Conservation (phyloP, 139 green algal species). For the Desmodesmus armatus region DNA sequence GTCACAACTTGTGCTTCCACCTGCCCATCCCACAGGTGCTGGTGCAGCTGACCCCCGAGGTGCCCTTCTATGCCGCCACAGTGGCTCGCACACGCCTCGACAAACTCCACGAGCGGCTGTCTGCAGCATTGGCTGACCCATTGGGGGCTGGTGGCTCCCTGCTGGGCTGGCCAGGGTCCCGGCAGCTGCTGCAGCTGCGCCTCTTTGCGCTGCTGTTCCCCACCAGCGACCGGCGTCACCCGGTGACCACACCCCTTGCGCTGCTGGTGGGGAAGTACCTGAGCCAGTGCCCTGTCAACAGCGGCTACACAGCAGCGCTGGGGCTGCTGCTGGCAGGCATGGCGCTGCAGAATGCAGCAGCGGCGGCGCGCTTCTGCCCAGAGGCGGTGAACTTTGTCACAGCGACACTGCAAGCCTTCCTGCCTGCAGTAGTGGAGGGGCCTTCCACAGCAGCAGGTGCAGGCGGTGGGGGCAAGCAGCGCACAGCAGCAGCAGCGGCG, state of each 20-base stretch:
- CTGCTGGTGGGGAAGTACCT: conserved; percentile 69
- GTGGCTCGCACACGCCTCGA: conserved; percentile 83
- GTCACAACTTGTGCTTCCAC: too few relatives aligned
- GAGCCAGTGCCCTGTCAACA: conserved; percentile 48
- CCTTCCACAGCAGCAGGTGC: neutral
- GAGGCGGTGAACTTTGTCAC: conserved; percentile 75
- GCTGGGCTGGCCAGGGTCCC: conserved; percentile 55
- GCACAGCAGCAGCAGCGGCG: conserved; percentile 24
- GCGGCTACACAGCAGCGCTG: conserved; percentile 36
- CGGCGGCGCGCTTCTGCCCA: conserved; percentile 65
- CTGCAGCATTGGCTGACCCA: conserved; percentile 51
- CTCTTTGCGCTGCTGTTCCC: conserved; percentile 91
- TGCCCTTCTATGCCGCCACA: conserved; percentile 92
- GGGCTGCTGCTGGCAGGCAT: conserved; percentile 67
- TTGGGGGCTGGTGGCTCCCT: neutral
- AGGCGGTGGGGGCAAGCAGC: neutral
- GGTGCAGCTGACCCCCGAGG: conserved; percentile 72
- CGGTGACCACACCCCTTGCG: conserved; percentile 80
- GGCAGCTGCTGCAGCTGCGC: conserved; percentile 84
- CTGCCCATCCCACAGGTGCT: too few relatives aligned
- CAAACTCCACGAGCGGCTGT: conserved; percentile 69
- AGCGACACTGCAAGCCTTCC: conserved; percentile 52
- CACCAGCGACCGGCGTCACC: conserved; percentile 83
- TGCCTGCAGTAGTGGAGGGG: conserved; percentile 23
- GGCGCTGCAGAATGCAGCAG: conserved; percentile 56